Evolutionary conservation across 768 basidiomycete species (phyloP).

Genomic region (Podaxis sp.): DNA sequence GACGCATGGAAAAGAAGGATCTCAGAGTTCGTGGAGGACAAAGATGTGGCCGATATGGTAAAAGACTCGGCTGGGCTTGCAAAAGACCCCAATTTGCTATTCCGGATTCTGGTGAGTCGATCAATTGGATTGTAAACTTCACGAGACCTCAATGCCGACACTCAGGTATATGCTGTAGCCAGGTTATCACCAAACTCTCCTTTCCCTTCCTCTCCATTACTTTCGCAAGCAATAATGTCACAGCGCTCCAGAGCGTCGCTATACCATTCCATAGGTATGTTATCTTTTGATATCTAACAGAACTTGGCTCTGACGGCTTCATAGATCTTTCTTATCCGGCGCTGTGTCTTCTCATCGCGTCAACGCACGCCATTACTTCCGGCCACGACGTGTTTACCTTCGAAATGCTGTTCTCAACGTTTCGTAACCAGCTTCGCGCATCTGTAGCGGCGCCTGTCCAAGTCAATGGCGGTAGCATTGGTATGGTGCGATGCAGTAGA

Average conservation of each 20-base stretch:
- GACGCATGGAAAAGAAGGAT: slow-evolving; percentile 54
- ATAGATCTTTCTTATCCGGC: slow-evolving; percentile 74
- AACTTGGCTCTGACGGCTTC: background rate
- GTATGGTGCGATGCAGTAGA: slow-evolving; percentile 65
- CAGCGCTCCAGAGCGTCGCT: slow-evolving; percentile 60
- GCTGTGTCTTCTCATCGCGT: slow-evolving; percentile 82
- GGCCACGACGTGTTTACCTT: slow-evolving; percentile 85
- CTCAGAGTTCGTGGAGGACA: slow-evolving; percentile 51
- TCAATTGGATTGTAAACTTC: background rate
- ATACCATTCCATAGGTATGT: slow-evolving; percentile 50
- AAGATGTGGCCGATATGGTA: slow-evolving; percentile 37
- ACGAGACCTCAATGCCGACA: background rate
- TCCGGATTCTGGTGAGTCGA: slow-evolving; percentile 53
- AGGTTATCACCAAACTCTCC: slow-evolving; percentile 48
- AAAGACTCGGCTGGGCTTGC: slow-evolving; percentile 59
- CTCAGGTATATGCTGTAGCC: slow-evolving; percentile 39
- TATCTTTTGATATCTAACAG: background rate
- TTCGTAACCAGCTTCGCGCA: slow-evolving; percentile 69
- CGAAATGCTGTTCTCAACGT: slow-evolving; percentile 82
- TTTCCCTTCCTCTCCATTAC: slow-evolving; percentile 40
- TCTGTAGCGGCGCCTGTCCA: slow-evolving; percentile 74
- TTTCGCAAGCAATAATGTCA: slow-evolving; percentile 37
- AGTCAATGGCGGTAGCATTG: slow-evolving; percentile 68
- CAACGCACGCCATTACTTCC: slow-evolving; percentile 67
- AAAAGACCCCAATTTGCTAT: slow-evolving; percentile 54